Conservation (phyloP, 2,329 filamentous ascomycete species). For the Penicillium sp. region DNA sequence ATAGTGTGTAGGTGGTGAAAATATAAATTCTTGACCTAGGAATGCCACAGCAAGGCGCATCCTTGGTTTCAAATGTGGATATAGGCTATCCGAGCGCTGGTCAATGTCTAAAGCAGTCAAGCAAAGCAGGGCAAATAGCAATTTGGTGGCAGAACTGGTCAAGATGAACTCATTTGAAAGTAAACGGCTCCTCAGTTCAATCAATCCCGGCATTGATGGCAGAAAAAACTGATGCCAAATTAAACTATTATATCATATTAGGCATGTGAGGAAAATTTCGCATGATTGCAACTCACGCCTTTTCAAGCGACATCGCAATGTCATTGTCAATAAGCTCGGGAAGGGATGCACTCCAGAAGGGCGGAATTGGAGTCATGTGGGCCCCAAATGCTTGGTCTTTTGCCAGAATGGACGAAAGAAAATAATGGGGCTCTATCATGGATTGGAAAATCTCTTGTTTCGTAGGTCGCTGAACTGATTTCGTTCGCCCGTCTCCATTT, state of each 20-base stretch:
- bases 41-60: conserved; percentile 14
- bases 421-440: conserved; percentile 5
- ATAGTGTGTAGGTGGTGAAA: conserved; percentile 12
- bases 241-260: conserved; percentile 3
- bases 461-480: no score
- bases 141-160: conserved; percentile 8
- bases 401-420: conserved; percentile 7
- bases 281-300: no score
- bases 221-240: conserved; percentile 14
- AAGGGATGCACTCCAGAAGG: conserved; percentile 1
- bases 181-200: conserved; percentile 10
- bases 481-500: not conserved
- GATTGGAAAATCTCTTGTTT: conserved; percentile 8
- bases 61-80: conserved; percentile 1
- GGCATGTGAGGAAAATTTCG: no score
- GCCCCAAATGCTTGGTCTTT: conserved; percentile 11
- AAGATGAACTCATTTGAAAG: not conserved
- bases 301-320: no score
- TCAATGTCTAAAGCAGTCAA: conserved; percentile 9
- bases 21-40: conserved; percentile 16
- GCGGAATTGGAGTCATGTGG: not conserved
- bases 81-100: not conserved
- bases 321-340: not conserved
- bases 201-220: conserved; percentile 6
- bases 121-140: conserved; percentile 16